phyloP scores from a whole-genome alignment of 2,329 filamentous ascomycete genomes.

The Ophiostoma sp. region DNA sequence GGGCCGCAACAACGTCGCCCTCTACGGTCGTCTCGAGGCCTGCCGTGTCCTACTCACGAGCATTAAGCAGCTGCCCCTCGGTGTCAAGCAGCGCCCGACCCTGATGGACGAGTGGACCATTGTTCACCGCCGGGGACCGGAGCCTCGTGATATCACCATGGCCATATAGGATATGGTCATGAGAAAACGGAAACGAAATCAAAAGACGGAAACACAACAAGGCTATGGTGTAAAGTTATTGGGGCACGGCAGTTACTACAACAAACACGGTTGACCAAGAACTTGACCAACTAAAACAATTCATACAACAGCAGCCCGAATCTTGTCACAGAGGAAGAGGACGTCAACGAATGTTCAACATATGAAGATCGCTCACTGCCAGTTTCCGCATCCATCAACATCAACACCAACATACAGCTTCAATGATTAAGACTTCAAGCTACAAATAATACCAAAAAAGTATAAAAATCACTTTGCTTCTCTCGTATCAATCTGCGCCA shows the following conservation, averaged over 20 bases:
- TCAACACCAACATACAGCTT: neutral
- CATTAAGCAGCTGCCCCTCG: slow-evolving; percentile 35
- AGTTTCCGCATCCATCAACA: neutral
- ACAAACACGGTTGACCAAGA: neutral
- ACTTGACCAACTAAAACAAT: neutral
- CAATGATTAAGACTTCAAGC: neutral
- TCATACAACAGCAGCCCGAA: neutral
- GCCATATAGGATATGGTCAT: slow-evolving; percentile 14
- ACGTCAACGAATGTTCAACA: neutral
- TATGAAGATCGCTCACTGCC: neutral
- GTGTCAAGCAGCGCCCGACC: slow-evolving; percentile 31
- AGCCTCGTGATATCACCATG: slow-evolving; percentile 29
- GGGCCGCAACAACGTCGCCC: slow-evolving; percentile 33
- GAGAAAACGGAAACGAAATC: neutral
- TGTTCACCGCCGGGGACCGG: slow-evolving; percentile 27
- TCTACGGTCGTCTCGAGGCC: slow-evolving; percentile 39
- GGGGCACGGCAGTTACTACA: neutral
- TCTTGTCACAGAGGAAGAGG: neutral
- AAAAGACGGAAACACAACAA: neutral
- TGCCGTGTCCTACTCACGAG: slow-evolving; percentile 38
- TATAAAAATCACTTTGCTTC: neutral
- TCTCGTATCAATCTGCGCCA: too few species aligned
- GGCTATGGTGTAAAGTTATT: neutral
- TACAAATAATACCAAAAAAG: neutral
- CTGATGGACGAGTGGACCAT: slow-evolving; percentile 32